phyloP scores from a whole-genome alignment of 1,139 yeast species.

The Yamadazyma kanchanaburiensis region DNA sequence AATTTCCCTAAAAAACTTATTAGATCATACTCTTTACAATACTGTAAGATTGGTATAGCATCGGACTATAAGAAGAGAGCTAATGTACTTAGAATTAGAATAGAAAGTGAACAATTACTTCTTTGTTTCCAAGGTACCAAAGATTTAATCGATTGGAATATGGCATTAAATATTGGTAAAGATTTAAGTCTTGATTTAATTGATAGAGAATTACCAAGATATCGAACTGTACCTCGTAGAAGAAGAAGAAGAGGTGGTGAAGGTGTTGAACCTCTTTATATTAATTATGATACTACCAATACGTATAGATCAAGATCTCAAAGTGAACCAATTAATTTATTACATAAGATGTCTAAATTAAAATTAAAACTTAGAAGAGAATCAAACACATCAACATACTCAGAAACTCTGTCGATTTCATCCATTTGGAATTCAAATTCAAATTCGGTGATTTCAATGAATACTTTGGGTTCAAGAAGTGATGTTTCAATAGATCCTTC shows the following conservation, averaged over 20 bases:
- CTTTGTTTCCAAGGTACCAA: conserved; percentile 53
- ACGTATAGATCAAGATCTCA: conserved; percentile 12
- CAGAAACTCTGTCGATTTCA: too few relatives aligned
- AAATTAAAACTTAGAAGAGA: conserved; percentile 12
- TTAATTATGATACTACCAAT: conserved; percentile 2
- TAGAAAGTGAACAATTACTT: conserved; percentile 67
- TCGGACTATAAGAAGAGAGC: conserved; percentile 61
- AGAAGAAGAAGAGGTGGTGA: conserved; percentile 30
- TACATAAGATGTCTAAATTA: conserved; percentile 11
- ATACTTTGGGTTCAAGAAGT: conserved; percentile 6
- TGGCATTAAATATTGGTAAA: conserved; percentile 55
- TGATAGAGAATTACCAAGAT: conserved; percentile 59
- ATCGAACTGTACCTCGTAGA: conserved; percentile 73
- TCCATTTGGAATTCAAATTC: conserved; percentile 8
- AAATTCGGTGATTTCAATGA: conserved; percentile 7
- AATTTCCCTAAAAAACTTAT: conserved; percentile 28
- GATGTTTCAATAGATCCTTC: conserved; percentile 5
- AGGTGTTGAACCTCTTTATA: conserved; percentile 4
- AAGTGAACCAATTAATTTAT: conserved; percentile 15
- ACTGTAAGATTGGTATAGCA: conserved; percentile 68
- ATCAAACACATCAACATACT: too few relatives aligned
- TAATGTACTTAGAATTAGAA: conserved; percentile 57
- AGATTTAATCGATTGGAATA: conserved; percentile 65
- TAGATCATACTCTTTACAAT: conserved; percentile 64
- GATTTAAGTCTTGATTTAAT: conserved; percentile 63